Evolutionary conservation across 768 basidiomycete species (phyloP), one percentile per base, ranked within the genome.

Genomic region (Tricholoma hemisulphureum): DNA sequence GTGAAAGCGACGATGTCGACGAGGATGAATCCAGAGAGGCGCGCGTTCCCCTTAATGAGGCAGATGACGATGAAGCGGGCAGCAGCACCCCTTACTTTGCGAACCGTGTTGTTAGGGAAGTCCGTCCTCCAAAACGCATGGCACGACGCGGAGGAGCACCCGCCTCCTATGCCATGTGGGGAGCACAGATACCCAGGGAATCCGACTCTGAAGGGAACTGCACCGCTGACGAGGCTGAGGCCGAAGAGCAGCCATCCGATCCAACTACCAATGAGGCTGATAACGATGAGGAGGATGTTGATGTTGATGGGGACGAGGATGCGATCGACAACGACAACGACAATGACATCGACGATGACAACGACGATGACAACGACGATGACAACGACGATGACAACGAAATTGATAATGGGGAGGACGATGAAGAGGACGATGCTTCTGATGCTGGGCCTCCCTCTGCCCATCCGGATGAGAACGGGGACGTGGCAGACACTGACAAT

Each of bases 401-500:
- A 35, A 58, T 57, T 48, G 56, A 53, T 35, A 60, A 53, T 37
- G 58, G 57, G 35, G 65, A 61, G 32, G 61, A 55, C n/a, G 63
- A 61, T 28, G 62, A 56, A 6, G 62, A 53, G 18, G 59, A 63
- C 23, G 64, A 61, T 4, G 61, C 28, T 53, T 59, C 59, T 6
- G 64, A 67, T 29, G 21, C 35, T 9, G 64, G 59, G 49, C 43
- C 46, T 26, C 51, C 32, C 1, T 50, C 50, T 43, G 57, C n/a
- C 50, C 60, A 21, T 39, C 37, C 41, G 6, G 59, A 57, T 8
- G 62, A 62, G 21, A 20, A 45, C 11, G 21, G 43, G 9, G 46
- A 49, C 9, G 46, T 9, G 10, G 58, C 46, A 11, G 68, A 64
- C 37, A 67, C 63, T 41, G 69, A 69, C 32, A 62, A 63, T 28